phyloP scores from a whole-genome alignment of 352 stramenopile species.

The Pythium guiyangense region DNA sequence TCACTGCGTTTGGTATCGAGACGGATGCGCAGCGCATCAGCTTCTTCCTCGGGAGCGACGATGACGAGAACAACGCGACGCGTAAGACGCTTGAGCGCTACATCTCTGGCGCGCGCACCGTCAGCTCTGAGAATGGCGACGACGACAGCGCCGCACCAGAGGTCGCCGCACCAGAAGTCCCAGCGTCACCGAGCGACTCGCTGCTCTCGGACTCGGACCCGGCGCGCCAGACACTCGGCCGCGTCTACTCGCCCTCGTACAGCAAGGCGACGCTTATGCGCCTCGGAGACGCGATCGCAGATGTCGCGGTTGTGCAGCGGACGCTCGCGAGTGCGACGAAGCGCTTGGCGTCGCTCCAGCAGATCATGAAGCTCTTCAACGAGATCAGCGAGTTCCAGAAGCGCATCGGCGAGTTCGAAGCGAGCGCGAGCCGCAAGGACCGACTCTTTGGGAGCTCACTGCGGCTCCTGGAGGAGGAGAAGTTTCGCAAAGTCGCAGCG shows the following conservation, averaged over 20 bases:
- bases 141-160: no score
- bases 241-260: slow-evolving; percentile 38
- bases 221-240: slow-evolving; percentile 30
- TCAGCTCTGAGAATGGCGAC: no score
- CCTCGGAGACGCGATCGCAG: slow-evolving; percentile 35
- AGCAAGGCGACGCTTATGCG: slow-evolving; percentile 31
- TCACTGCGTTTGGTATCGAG: slow-evolving; percentile 73
- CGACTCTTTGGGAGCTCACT: slow-evolving; percentile 72
- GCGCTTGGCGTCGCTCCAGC: slow-evolving; percentile 63
- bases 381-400: slow-evolving; percentile 68
- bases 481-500: slow-evolving; percentile 64
- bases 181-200: slow-evolving; percentile 16
- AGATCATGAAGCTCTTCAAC: slow-evolving; percentile 74
- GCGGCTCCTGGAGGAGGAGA: slow-evolving; percentile 71
- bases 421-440: slow-evolving; percentile 63
- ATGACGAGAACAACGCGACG: slow-evolving; percentile 30
- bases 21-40: slow-evolving; percentile 49
- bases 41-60: slow-evolving; percentile 62
- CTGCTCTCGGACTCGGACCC: slow-evolving; percentile 65
- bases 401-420: slow-evolving; percentile 73
- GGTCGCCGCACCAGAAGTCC: no score
- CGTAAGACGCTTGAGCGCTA: slow-evolving; percentile 56
- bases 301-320: slow-evolving; percentile 39
- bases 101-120: slow-evolving; percentile 7
- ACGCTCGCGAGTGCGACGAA: slow-evolving; percentile 49